These are phyloP conservation scores for Candida boidinii DNA, from an alignment of 805 yeast species.

Conservation along the genomic window DNA sequence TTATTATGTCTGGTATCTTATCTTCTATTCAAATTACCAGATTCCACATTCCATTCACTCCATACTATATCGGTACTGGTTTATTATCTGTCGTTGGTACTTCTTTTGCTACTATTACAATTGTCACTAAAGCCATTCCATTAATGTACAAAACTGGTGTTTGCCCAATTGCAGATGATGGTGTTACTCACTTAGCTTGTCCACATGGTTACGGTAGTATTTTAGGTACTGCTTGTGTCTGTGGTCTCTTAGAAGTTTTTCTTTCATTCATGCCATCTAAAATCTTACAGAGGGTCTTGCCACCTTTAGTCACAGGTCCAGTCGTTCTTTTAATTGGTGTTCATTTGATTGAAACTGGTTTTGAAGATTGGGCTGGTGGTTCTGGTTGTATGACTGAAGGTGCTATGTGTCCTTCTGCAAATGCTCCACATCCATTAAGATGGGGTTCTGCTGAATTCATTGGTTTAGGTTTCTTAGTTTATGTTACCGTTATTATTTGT, in stretches of 20 bases:
- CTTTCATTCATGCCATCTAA: constrained; percentile 74
- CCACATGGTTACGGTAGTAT: constrained; percentile 89
- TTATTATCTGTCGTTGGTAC: constrained; percentile 86
- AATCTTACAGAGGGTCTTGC: constrained; percentile 64
- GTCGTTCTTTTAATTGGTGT: constrained; percentile 83
- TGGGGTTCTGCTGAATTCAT: constrained; percentile 87
- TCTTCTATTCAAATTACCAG: constrained; percentile 75
- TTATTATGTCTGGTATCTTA: constrained; percentile 63
- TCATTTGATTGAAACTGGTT: constrained; percentile 59
- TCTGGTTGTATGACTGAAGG: constrained; percentile 46
- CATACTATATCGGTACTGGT: constrained; percentile 81
- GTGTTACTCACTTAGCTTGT: constrained; percentile 64
- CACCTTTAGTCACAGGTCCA: constrained; percentile 90
- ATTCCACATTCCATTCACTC: constrained; percentile 65
- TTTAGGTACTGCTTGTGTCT: constrained; percentile 69
- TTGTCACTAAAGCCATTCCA: constrained; percentile 68
- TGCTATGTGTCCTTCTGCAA: constrained; percentile 36
- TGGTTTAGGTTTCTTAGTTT: constrained; percentile 83
- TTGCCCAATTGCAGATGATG: constrained; percentile 58
- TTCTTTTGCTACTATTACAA: constrained; percentile 79
- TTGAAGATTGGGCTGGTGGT: constrained; percentile 86
- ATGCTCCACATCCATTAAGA: constrained; percentile 42
- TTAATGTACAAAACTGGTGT: constrained; percentile 68
- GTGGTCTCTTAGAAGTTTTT: constrained; percentile 66
- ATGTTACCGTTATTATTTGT: constrained; percentile 59